Evolutionary conservation across 305 asterid species (phyloP).

Genomic region (Fraxinus greggii): DNA sequence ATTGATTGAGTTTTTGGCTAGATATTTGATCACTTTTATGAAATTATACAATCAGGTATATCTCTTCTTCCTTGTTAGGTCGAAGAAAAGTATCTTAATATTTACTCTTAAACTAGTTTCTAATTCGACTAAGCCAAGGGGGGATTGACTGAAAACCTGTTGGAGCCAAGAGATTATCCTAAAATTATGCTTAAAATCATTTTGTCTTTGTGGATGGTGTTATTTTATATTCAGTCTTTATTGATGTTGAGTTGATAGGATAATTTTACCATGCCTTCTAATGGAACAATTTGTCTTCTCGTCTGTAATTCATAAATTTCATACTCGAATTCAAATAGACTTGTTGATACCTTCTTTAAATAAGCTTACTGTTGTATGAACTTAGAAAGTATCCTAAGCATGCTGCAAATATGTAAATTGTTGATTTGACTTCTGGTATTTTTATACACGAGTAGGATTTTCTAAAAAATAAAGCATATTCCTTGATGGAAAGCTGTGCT

Average conservation of each 20-base stretch:
- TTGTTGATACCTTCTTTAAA: not conserved
- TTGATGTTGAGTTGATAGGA: not conserved
- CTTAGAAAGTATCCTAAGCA: not conserved
- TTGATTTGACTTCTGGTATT: not conserved
- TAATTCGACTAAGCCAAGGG: not conserved
- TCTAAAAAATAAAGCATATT: constrained; percentile 54
- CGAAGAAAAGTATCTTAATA: not conserved
- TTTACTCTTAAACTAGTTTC: not conserved
- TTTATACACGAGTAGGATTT: constrained; percentile 37
- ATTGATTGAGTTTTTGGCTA: not conserved
- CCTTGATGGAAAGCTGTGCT: constrained; percentile 64
- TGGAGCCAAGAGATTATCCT: too few relatives aligned
- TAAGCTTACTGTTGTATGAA: not conserved
- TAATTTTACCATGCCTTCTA: not conserved
- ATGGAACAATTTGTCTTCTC: constrained; percentile 1
- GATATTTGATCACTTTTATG: not conserved
- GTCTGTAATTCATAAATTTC: too few relatives aligned
- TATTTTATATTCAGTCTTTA: not conserved
- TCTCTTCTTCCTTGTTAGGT: not conserved
- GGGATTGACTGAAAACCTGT: too few relatives aligned
- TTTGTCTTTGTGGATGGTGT: not conserved
- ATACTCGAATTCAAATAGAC: not conserved
- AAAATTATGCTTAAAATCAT: not conserved
- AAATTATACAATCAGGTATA: not conserved
- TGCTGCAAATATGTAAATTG: not conserved